Percentiles rank a stretch among this genome's conserved stretches.
phyloP scores from a whole-genome alignment of 129 eudicot species.

The Apium graveolens region DNA sequence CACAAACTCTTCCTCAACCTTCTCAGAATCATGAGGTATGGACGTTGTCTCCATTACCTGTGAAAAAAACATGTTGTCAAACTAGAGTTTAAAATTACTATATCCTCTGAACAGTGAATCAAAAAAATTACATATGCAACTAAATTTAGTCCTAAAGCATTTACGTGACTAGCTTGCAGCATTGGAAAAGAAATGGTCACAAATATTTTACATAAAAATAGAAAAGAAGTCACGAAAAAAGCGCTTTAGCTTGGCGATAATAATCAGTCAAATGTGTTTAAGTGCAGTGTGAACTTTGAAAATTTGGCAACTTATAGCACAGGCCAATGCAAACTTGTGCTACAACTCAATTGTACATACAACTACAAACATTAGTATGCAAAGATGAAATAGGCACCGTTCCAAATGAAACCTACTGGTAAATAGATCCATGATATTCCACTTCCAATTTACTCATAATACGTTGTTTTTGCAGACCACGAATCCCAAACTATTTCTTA shows the following conservation, averaged over 20 bases:
- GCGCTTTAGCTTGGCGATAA: not conserved
- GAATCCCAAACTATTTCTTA: not conserved
- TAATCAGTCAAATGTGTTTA: not conserved
- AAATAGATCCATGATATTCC: not conserved
- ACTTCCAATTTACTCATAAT: not conserved
- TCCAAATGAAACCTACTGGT: not conserved
- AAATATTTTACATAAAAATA: not conserved
- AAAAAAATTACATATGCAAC: not conserved
- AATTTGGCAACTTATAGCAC: not conserved
- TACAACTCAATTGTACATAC: not conserved
- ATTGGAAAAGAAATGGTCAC: not conserved
- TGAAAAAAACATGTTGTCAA: not conserved
- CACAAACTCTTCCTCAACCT: slow-evolving; percentile 55
- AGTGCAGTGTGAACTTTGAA: not conserved
- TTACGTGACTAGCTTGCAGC: not conserved
- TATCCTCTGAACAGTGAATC: not conserved
- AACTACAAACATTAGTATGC: not conserved
- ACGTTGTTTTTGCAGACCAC: not conserved
- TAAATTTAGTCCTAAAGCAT: not conserved
- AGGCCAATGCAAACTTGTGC: not conserved
- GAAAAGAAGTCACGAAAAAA: not conserved
- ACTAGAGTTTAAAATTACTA: not conserved
- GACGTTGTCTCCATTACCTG: slow-evolving; percentile 30
- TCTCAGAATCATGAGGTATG: not conserved
- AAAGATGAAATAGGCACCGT: not conserved